Base-by-base conservation (phyloP, 768 basidiomycete species). In the Lactarius hengduanensis region DNA sequence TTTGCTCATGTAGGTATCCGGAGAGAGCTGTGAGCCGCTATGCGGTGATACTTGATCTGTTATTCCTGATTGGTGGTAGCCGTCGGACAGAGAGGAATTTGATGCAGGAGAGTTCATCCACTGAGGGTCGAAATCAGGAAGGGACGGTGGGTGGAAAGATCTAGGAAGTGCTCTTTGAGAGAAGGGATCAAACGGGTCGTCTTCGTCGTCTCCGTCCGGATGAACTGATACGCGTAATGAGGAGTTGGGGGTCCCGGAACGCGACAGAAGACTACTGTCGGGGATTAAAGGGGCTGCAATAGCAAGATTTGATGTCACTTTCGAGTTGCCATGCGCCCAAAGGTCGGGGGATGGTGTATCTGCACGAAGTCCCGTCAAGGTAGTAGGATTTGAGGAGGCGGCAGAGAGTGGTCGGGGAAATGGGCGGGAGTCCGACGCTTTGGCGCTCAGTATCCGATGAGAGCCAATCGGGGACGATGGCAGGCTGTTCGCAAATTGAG, bases 291-390 rank as follows among this genome's bases (percentile, higher is more conserved):
- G 95, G 0, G 93, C 91, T 9, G 94, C 94, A 67, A 96, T 95
- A 41, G 94, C 94, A 10, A 97, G 83, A 74, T 94, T 96, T 16
- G 91, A 91, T 1, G 87, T 85, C 0, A 86, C 86, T 67, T 91
- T 83, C 38, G 82, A 83, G 47, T 84, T 85, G 63, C 74, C 78
- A 74, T 92, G 91, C 2, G 92, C 86, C 94, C 94, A 96, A 61
- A 94, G 75, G 79, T 96, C 94, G 15, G 92, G 92, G 8, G 92
- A 92, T n/a, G 91, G 89, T 1, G 92, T 92, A 66, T 93, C 91
- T 10, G 86, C 85, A 53, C 92, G 82, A 18, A 76, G 78, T 79
- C 57, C 78, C 56, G 66, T 78, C 67, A 83, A 79, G 7, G 81
- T 84, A 64, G 77, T 82, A 59, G 84, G 87, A 73, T 82, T 84